These are phyloP conservation scores for Aspergillus cavernicola DNA, from an alignment of 495 filamentous ascomycete genomes.

Conservation along the genomic window DNA sequence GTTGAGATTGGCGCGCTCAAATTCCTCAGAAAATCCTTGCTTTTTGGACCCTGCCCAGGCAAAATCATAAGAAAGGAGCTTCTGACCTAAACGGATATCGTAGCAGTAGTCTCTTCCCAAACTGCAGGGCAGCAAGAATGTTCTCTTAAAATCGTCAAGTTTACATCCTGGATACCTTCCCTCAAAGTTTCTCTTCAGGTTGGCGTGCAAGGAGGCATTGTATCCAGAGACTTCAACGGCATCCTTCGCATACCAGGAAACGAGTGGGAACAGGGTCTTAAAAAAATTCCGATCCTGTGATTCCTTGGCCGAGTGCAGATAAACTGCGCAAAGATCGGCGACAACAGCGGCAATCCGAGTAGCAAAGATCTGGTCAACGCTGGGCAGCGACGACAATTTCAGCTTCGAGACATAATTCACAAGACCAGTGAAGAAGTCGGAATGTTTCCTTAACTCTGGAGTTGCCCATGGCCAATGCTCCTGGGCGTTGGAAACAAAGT, in stretches of 20 bases:
- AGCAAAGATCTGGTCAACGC: conserved; percentile 46
- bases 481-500: conserved; percentile 80
- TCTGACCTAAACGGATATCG: conserved; percentile 65
- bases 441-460: conserved; percentile 67
- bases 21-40: conserved; percentile 71
- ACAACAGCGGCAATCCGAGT: conserved; percentile 75
- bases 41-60: conserved; percentile 68
- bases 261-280: conserved; percentile 62
- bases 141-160: conserved; percentile 72
- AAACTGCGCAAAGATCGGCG: conserved; percentile 86
- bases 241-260: conserved; percentile 71
- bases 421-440: conserved; percentile 64
- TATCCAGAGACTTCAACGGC: conserved; percentile 73
- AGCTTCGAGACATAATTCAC: conserved; percentile 65
- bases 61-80: conserved; percentile 69
- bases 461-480: conserved; percentile 94
- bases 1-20: conserved; percentile 83
- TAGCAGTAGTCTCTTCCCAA: conserved; percentile 80
- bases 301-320: conserved; percentile 76
- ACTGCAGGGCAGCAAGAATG: conserved; percentile 53
- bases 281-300: conserved; percentile 62
- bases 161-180: conserved; percentile 66
- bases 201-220: conserved; percentile 79
- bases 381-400: conserved; percentile 43
- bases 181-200: conserved; percentile 80